Evolutionary conservation across 169 alveolate species (phyloP).

Genomic region (Plasmodium gallinaceum): DNA sequence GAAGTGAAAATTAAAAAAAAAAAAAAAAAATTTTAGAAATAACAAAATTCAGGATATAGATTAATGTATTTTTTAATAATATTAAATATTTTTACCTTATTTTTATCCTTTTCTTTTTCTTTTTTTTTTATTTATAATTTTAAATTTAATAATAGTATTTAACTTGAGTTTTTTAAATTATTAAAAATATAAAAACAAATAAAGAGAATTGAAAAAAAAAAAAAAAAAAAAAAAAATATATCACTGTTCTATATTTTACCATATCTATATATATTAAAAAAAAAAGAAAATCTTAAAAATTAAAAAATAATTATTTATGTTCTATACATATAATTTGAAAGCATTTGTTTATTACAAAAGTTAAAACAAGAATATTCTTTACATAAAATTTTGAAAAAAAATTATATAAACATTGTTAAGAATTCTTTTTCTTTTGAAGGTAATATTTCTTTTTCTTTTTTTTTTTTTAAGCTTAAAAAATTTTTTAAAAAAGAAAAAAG

Average conservation of each 20-base stretch:
- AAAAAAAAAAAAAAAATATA: conserved; percentile 9
- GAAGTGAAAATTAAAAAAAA: too few relatives aligned
- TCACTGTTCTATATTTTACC: neutral
- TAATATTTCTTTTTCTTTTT: conserved; percentile 25
- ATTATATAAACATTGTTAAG: conserved; percentile 42
- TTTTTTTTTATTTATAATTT: conserved; percentile 22
- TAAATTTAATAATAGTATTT: conserved; percentile 2
- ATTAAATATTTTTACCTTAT: neutral
- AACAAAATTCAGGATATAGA: too few relatives aligned
- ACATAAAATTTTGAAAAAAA: too few relatives aligned
- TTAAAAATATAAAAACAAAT: neutral
- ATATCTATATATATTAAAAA: too few relatives aligned
- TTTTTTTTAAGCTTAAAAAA: conserved; percentile 70
- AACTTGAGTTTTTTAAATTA: conserved; percentile 39
- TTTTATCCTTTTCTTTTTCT: conserved; percentile 6
- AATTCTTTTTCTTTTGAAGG: conserved; percentile 15
- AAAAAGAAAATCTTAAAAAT: too few relatives aligned
- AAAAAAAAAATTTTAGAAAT: too few relatives aligned
- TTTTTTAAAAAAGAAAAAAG: conserved; percentile 55
- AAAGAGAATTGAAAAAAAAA: conserved; percentile 4
- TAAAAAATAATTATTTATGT: too few relatives aligned
- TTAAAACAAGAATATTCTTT: too few relatives aligned
- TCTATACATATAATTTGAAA: too few relatives aligned
- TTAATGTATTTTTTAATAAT: neutral
- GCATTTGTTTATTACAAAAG: too few relatives aligned